phyloP scores from a whole-genome alignment of 2,329 filamentous ascomycete species.

The Beauveria varroae region DNA sequence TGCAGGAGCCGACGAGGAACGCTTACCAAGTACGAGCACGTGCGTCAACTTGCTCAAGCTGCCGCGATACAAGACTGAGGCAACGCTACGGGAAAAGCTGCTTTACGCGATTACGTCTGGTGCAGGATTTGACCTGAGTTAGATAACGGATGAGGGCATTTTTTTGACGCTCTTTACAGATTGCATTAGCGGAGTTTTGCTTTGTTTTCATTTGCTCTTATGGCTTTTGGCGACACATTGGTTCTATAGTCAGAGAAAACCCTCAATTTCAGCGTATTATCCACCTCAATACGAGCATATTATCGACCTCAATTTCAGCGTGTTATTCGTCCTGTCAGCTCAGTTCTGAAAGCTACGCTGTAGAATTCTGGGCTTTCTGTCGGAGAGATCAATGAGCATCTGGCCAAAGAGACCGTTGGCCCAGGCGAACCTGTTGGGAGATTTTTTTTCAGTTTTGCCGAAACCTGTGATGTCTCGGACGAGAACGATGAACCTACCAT shows the following conservation, averaged over 20 bases:
- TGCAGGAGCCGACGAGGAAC: conserved; percentile 50
- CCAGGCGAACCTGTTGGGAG: conserved; percentile 66
- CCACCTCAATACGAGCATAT: neutral
- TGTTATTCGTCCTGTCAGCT: neutral
- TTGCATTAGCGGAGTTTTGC: neutral
- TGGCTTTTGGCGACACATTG: neutral
- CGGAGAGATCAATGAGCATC: conserved; percentile 67
- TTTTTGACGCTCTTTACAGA: neutral
- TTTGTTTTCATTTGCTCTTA: neutral
- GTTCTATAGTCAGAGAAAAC: neutral
- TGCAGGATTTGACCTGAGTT: conserved; percentile 83
- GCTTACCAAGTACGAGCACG: conserved; percentile 88
- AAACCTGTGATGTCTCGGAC: neutral
- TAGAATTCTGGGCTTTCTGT: conserved; percentile 62
- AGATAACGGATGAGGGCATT: conserved; percentile 3
- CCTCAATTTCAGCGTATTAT: neutral
- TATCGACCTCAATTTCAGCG: neutral
- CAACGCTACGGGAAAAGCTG: conserved; percentile 66
- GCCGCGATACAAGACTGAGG: conserved; percentile 65
- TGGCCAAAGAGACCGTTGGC: conserved; percentile 84
- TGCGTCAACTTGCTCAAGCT: conserved; percentile 94
- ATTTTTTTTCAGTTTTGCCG: conserved; percentile 22
- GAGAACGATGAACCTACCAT: conserved; percentile 25
- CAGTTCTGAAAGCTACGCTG: conserved; percentile 38
- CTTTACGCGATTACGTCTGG: conserved; percentile 85